Percentiles rank a stretch among this genome's conserved stretches.
Evolutionary conservation across 2,329 filamentous ascomycete genomes (phyloP).

Genomic region (Paecilomyces fulvus): DNA sequence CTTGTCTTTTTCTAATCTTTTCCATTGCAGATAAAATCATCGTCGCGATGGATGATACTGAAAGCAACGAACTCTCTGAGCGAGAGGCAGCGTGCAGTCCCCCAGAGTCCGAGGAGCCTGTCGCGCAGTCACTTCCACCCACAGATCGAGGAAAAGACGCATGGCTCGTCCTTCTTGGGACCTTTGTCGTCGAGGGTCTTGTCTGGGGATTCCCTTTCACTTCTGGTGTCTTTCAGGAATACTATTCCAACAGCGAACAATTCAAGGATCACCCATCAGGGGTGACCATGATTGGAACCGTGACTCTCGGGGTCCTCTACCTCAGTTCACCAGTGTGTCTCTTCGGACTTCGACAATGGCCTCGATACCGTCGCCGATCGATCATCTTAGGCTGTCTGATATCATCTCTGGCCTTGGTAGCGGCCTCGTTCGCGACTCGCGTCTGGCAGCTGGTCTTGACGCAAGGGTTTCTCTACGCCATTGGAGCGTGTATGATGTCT

Average conservation of each 20-base stretch:
- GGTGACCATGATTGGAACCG: neutral
- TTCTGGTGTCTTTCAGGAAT: neutral
- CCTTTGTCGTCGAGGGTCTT: slow-evolving; percentile 43
- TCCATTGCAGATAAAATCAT: neutral
- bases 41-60: neutral
- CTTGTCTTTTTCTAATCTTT: neutral
- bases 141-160: slow-evolving; percentile 26
- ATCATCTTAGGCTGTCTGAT: slow-evolving; percentile 1
- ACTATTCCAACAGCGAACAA: neutral
- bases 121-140: slow-evolving; percentile 11
- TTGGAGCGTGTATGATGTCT: slow-evolving; percentile 23
- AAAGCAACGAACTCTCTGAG: neutral
- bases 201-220: slow-evolving; percentile 35
- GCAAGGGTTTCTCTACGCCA: neutral
- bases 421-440: slow-evolving; percentile 1
- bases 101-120: neutral
- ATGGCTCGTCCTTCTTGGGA: slow-evolving; percentile 38
- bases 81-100: neutral
- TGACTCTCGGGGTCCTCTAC: neutral
- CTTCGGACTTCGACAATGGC: neutral
- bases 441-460: neutral
- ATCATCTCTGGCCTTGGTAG: slow-evolving; percentile 1
- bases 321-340: neutral
- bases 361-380: neutral
- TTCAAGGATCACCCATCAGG: neutral